A percentile compares a stretch with the other conserved stretches of the same genome.
phyloP scores from a whole-genome alignment of 805 yeast genomes.

The Saccharomyces mikatae region DNA sequence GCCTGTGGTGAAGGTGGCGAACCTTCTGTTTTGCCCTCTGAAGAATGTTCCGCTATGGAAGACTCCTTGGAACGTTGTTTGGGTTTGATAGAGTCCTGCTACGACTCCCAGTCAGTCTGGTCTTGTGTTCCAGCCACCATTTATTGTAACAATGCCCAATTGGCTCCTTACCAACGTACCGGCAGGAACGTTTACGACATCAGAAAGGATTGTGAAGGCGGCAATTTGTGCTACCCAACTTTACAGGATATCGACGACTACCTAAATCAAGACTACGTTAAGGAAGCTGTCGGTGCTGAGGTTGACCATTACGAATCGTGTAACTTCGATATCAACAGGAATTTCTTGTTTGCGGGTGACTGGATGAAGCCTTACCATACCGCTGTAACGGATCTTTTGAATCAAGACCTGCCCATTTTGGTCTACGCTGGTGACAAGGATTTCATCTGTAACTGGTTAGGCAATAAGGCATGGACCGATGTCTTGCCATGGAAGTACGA shows the following conservation, averaged over 20 bases:
- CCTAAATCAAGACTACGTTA: slow-evolving; percentile 69
- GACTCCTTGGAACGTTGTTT: slow-evolving; percentile 69
- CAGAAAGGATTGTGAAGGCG: slow-evolving; percentile 67
- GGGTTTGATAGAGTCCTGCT: slow-evolving; percentile 68
- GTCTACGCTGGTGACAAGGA: slow-evolving; percentile 95
- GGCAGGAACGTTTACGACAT: slow-evolving; percentile 91
- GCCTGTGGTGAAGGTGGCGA: slow-evolving; percentile 91
- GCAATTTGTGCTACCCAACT: slow-evolving; percentile 67
- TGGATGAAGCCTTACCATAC: slow-evolving; percentile 86
- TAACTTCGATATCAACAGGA: slow-evolving; percentile 67
- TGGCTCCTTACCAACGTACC: slow-evolving; percentile 74
- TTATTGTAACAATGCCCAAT: slow-evolving; percentile 79
- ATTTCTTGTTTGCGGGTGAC: slow-evolving; percentile 82
- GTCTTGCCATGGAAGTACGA: slow-evolving; percentile 59
- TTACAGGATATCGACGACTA: slow-evolving; percentile 67
- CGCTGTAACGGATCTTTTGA: slow-evolving; percentile 63
- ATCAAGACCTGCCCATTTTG: slow-evolving; percentile 68
- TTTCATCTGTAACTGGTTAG: slow-evolving; percentile 94
- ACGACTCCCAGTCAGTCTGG: slow-evolving; percentile 64
- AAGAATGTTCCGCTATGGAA: slow-evolving; percentile 67
- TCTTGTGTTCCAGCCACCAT: slow-evolving; percentile 86
- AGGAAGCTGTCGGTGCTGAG: slow-evolving; percentile 82
- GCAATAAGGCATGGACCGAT: slow-evolving; percentile 81
- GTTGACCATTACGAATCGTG: slow-evolving; percentile 71
- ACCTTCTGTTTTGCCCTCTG: slow-evolving; percentile 67